Evolutionary conservation across 352 stramenopile species (phyloP), one percentile per base, ranked within the genome.

Genomic region (Globisporangium iwayamae): DNA sequence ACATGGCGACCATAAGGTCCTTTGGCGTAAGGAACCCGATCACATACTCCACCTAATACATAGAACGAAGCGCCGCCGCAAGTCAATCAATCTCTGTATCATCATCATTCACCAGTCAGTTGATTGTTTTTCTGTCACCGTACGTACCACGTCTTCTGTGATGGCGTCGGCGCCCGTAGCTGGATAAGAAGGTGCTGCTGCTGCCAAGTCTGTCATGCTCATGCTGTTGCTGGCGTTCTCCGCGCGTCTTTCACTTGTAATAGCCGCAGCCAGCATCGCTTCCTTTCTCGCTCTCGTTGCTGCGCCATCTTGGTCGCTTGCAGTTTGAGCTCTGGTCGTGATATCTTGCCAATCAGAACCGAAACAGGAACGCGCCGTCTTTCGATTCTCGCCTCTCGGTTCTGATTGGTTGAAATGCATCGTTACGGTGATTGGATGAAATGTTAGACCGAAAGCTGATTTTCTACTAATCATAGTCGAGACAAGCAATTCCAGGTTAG

Each of bases 1-100:
- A 89, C 76, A 84, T 79, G 53, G 78, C 76, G 3, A 65, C 69
- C 46, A 76, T 51, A 18, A 89, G 68, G 56, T 91, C 79, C 38
- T 66, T 52, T 2, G 79, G 82, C 30, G 78, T 72, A 41, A 91
- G 69, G 52, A 89, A 90, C 1, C 63, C 68, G 13, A 76, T 80
- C 2, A 90, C 72, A 65, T 75, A 69, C 47, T 85, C 73, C 55
- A 83, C 68, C 75, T 83, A 61, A 13, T 32, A 34, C 14, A 53
- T 30, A 30, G 25, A n/a, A 38, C 38, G 28, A 32, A 47, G 16
- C 50, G 6, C 47, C 50, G 6, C 47, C 18, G 34, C 52, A 11
- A 46, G 32, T 58, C 9, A 57, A 18, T 56, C 36, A 11, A 41
- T 4, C 7, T 25, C 13, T 10, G 3, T 36, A 16, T 34, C 22